These are phyloP conservation scores for Rhodomyrtus tomentosa DNA, from an alignment of 345 rosid species.

Conservation along the genomic window DNA sequence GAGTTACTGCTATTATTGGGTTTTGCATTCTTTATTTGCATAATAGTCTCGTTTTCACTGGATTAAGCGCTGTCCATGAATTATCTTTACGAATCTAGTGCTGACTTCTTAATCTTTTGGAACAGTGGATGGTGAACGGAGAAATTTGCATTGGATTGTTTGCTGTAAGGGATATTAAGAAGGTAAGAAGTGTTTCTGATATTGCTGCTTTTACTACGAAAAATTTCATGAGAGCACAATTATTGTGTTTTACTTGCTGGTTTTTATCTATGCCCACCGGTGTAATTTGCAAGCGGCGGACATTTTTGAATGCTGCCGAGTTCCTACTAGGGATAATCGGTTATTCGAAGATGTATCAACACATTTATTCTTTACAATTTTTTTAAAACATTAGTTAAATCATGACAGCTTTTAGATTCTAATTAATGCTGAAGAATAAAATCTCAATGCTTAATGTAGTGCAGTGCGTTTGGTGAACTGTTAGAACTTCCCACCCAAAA, in stretches of 20 bases:
- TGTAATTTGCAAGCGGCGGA: not conserved
- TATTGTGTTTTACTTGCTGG: not conserved
- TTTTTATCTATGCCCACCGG: not conserved
- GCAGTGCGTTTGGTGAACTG: not conserved
- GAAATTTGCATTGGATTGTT: constrained; percentile 96
- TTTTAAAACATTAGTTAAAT: not conserved
- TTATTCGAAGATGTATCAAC: not conserved
- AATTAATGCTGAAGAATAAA: not conserved
- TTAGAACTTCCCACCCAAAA: no score
- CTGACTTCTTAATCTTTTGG: constrained; percentile 6
- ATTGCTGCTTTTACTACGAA: not conserved
- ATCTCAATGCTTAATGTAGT: not conserved
- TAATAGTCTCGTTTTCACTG: not conserved
- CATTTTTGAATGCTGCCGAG: not conserved
- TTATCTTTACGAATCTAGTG: constrained; percentile 1
- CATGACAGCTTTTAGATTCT: not conserved
- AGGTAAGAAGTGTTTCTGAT: constrained; percentile 34
- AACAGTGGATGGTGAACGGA: constrained; percentile 99
- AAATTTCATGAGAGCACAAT: not conserved
- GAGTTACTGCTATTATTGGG: not conserved
- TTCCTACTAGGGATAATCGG: not conserved
- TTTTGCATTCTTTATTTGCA: not conserved
- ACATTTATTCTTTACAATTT: not conserved
- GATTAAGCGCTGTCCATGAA: not conserved
- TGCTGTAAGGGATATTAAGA: constrained; percentile 73